These are phyloP conservation scores for Leptomonas pyrrhocoris DNA, from an alignment of 208 protist species.

Conservation along the genomic window DNA sequence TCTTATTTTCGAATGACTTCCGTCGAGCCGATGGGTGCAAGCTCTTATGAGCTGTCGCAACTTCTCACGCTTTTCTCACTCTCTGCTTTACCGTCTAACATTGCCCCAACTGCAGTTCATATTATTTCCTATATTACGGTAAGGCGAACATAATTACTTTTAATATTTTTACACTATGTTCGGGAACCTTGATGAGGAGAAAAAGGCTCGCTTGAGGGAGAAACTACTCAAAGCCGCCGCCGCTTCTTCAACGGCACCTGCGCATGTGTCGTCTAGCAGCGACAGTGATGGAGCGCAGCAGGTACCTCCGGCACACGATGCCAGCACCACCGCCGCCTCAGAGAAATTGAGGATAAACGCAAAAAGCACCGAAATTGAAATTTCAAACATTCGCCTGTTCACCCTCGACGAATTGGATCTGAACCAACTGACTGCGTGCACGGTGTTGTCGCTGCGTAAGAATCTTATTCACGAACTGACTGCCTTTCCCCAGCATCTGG, in stretches of 20 bases:
- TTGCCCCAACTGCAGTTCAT: not conserved
- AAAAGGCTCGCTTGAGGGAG: conserved; percentile 30
- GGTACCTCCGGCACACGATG: conserved; percentile 19
- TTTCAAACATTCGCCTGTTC: conserved; percentile 87
- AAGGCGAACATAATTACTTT: not conserved
- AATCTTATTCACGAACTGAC: conserved; percentile 90
- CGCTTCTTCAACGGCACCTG: conserved; percentile 1
- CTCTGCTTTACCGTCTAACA: not conserved
- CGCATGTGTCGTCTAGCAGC: conserved; percentile 19
- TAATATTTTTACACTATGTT: conserved; percentile 15
- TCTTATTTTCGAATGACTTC: too few relatives aligned
- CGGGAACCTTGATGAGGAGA: conserved; percentile 33
- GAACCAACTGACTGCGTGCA: conserved; percentile 64
- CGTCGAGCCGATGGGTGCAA: too few relatives aligned
- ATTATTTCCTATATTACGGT: too few relatives aligned
- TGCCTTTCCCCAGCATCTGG: conserved; percentile 71
- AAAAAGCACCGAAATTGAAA: conserved; percentile 64
- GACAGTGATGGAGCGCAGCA: conserved; percentile 29
- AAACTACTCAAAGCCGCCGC: conserved; percentile 29
- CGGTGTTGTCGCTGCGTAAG: conserved; percentile 75
- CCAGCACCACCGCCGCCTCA: conserved; percentile 22
- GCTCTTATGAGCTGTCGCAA: too few relatives aligned
- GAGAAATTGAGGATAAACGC: conserved; percentile 64
- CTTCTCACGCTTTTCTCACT: not conserved
- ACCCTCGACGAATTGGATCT: conserved; percentile 84